Evolutionary conservation across 768 basidiomycete genomes (phyloP).

Genomic region (Steccherinum ochraceum): DNA sequence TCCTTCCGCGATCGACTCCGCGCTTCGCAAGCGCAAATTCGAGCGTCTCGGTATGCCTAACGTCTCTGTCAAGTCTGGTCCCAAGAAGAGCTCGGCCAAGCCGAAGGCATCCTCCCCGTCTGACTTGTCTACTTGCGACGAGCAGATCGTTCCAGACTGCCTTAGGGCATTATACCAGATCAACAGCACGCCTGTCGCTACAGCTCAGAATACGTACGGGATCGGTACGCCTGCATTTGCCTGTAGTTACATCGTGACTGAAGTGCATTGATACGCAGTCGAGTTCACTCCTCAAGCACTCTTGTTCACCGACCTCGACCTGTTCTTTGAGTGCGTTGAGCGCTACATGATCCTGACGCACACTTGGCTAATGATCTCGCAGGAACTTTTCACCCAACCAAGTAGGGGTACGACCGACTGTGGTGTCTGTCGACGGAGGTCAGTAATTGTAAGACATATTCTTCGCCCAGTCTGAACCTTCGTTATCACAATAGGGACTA

Average conservation of each 20-base stretch:
- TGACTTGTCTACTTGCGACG: slow-evolving; percentile 20
- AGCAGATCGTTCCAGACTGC: slow-evolving; percentile 24
- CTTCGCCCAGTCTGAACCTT: no score
- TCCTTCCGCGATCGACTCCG: not conserved
- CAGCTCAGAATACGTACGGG: slow-evolving; percentile 17
- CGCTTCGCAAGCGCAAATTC: not conserved
- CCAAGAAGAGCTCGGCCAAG: not conserved
- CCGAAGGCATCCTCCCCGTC: not conserved
- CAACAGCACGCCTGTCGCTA: slow-evolving; percentile 18
- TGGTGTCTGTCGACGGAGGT: slow-evolving; percentile 32
- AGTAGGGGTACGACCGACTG: slow-evolving; percentile 31
- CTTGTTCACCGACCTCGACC: slow-evolving; percentile 34
- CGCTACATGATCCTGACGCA: not conserved
- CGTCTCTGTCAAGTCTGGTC: not conserved
- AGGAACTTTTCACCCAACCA: slow-evolving; percentile 34
- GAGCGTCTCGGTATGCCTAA: not conserved
- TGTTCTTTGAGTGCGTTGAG: slow-evolving; percentile 24
- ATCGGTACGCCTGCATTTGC: no score
- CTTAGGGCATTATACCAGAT: slow-evolving; percentile 26
- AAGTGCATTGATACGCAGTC: no score
- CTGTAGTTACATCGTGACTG: no score
- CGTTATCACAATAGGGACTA: slow-evolving; percentile 34
- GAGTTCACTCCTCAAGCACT: slow-evolving; percentile 39
- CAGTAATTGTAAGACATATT: no score
- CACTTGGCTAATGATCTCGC: not conserved